phyloP scores from a whole-genome alignment of 2,329 filamentous ascomycete species.

The Pseudogymnoascus sp. region DNA sequence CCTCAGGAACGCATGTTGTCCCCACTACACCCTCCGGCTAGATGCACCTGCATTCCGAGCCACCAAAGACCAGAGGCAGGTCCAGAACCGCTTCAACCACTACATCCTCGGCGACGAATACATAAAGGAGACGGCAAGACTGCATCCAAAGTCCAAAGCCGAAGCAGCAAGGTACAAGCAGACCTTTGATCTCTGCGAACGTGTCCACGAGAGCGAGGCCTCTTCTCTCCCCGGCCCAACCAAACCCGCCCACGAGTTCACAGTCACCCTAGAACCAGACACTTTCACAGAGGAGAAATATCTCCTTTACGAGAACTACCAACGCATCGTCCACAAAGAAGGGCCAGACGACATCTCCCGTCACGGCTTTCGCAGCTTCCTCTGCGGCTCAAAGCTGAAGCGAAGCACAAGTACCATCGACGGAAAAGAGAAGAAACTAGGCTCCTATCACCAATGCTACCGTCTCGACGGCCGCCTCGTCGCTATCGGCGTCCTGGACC shows the following conservation, averaged over 20 bases:
- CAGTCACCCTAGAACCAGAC: constrained; percentile 62
- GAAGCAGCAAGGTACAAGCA: constrained; percentile 54
- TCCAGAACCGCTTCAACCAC: constrained; percentile 68
- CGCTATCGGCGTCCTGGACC: constrained; percentile 67
- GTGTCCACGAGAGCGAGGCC: constrained; percentile 62
- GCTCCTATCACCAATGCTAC: constrained; percentile 77
- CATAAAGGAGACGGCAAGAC: constrained; percentile 51
- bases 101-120: constrained; percentile 63
- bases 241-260: constrained; percentile 56
- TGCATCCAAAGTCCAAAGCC: constrained; percentile 60
- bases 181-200: constrained; percentile 56
- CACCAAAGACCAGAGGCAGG: constrained; percentile 64
- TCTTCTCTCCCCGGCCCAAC: constrained; percentile 30
- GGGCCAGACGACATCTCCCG: constrained; percentile 48
- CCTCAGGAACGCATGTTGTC: constrained; percentile 74
- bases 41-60: constrained; percentile 58
- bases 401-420: constrained; percentile 37
- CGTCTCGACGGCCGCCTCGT: constrained; percentile 67
- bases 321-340: constrained; percentile 64
- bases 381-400: constrained; percentile 61
- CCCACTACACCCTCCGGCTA: constrained; percentile 77
- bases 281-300: constrained; percentile 71
- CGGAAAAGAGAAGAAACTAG: constrained; percentile 48
- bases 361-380: constrained; percentile 59
- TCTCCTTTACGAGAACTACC: constrained; percentile 64